These are phyloP conservation scores for Aureobasidium lini DNA, from an alignment of 2,329 filamentous ascomycete species.

Conservation along the genomic window DNA sequence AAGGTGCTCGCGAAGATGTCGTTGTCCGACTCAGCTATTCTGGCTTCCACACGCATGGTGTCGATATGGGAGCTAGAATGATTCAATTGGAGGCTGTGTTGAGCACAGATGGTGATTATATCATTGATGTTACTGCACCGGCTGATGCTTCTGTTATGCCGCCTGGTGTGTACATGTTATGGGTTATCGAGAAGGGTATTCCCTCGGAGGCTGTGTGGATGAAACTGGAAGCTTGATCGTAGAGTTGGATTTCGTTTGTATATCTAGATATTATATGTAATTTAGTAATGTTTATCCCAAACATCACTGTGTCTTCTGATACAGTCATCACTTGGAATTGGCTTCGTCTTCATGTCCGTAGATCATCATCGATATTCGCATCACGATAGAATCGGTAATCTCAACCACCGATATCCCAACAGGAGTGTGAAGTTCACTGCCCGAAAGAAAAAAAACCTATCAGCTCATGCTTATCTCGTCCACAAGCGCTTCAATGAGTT, in stretches of 20 bases:
- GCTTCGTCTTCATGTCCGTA: no score
- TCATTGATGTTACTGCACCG: conserved; percentile 46
- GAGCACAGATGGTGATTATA: conserved; percentile 38
- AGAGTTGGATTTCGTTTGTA: background rate
- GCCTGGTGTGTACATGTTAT: conserved; percentile 54
- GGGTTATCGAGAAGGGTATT: conserved; percentile 47
- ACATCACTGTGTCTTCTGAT: no score
- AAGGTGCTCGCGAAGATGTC: background rate
- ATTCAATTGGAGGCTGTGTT: conserved; percentile 41
- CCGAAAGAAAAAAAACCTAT: no score
- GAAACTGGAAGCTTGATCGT: background rate
- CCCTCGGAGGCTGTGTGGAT: conserved; percentile 42
- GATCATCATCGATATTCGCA: no score
- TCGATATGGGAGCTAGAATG: conserved; percentile 57
- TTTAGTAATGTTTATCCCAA: no score
- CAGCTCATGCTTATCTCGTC: no score
- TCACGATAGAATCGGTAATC: no score
- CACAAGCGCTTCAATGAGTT: no score
- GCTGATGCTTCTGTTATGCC: conserved; percentile 49
- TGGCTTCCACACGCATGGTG: conserved; percentile 52
- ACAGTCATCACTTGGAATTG: no score
- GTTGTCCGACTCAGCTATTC: conserved; percentile 50
- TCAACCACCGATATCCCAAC: no score
- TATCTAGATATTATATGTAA: background rate
- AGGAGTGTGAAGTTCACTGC: no score